These are phyloP conservation scores for Hawksworthiomyces lignivorus DNA, from an alignment of 2,329 filamentous ascomycete species.

Conservation along the genomic window DNA sequence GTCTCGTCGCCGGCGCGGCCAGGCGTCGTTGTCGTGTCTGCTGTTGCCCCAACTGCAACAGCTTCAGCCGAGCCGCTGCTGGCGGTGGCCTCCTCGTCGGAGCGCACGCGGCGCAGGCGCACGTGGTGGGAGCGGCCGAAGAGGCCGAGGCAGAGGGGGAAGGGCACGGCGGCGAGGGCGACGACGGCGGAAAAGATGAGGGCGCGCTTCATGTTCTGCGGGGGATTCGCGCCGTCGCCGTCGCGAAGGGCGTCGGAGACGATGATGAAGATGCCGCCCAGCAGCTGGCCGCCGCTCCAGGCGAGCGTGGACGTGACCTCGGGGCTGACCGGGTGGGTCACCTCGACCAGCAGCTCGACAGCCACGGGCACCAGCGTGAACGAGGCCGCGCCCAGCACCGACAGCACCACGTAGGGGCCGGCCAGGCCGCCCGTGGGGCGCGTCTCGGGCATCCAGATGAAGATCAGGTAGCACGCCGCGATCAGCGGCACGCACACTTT, in stretches of 20 bases:
- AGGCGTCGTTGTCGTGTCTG: no score
- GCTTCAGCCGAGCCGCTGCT: no score
- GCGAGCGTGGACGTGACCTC: slow-evolving; percentile 77
- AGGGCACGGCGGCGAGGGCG: slow-evolving; percentile 54
- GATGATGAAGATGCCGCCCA: slow-evolving; percentile 80
- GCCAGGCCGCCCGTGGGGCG: slow-evolving; percentile 39
- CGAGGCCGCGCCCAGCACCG: slow-evolving; percentile 67
- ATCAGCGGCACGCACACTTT: slow-evolving; percentile 69
- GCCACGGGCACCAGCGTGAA: slow-evolving; percentile 79
- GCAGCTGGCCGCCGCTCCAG: slow-evolving; percentile 79
- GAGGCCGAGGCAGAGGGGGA: slow-evolving; percentile 61
- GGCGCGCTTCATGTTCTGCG: slow-evolving; percentile 63
- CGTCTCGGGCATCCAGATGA: slow-evolving; percentile 73
- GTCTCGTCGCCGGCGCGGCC: no score
- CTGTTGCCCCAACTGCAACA: no score
- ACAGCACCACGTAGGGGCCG: slow-evolving; percentile 68
- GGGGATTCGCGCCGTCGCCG: slow-evolving; percentile 45
- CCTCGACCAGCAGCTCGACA: slow-evolving; percentile 79
- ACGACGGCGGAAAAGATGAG: slow-evolving; percentile 75
- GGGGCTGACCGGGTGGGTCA: slow-evolving; percentile 78
- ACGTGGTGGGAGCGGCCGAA: slow-evolving; percentile 55
- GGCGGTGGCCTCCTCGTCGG: no score
- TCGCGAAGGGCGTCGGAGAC: slow-evolving; percentile 68
- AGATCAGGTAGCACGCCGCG: slow-evolving; percentile 62
- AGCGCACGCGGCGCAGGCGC: slow-evolving; percentile 40